Percentiles rank a stretch among this genome's conserved stretches.
These are phyloP conservation scores for Phytophthora pisi DNA, from an alignment of 352 stramenopile genomes.

Conservation along the genomic window DNA sequence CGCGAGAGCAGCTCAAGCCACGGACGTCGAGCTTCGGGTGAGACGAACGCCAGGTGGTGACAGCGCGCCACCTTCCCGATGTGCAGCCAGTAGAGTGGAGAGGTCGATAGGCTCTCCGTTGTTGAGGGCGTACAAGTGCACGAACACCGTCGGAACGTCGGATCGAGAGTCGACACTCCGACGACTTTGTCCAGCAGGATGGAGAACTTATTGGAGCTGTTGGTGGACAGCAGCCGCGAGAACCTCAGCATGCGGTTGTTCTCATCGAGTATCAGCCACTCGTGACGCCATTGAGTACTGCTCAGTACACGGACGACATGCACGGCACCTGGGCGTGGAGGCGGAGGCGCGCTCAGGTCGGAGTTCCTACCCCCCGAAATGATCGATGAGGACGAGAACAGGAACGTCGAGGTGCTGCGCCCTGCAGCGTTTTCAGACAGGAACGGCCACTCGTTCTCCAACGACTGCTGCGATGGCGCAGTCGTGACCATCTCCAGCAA, in stretches of 20 bases:
- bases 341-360: not conserved
- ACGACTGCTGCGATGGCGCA: not conserved
- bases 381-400: conserved; percentile 9
- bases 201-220: conserved; percentile 31
- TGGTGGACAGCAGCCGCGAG: conserved; percentile 48
- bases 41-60: conserved; percentile 57
- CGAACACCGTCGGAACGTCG: conserved; percentile 15
- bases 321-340: conserved; percentile 7
- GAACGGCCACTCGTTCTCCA: conserved; percentile 14
- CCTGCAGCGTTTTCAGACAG: not conserved
- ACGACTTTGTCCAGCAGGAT: conserved; percentile 44
- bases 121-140: not conserved
- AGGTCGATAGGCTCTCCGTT: not conserved
- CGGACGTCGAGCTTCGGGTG: conserved; percentile 34
- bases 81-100: conserved; percentile 52
- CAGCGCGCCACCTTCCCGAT: conserved; percentile 48
- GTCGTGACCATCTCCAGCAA: conserved; percentile 12
- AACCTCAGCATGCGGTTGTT: conserved; percentile 44
- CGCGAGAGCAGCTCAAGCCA: conserved; percentile 36
- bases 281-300: conserved; percentile 49
- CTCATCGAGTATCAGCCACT: conserved; percentile 60
- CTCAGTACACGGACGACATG: conserved; percentile 53
- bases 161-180: conserved; percentile 19
- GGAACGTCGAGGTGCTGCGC: not conserved
- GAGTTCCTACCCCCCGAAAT: not conserved